Evolutionary conservation across 192 early-diverging fungal species (phyloP).

Genomic region (Dimargaris xerosporica): DNA sequence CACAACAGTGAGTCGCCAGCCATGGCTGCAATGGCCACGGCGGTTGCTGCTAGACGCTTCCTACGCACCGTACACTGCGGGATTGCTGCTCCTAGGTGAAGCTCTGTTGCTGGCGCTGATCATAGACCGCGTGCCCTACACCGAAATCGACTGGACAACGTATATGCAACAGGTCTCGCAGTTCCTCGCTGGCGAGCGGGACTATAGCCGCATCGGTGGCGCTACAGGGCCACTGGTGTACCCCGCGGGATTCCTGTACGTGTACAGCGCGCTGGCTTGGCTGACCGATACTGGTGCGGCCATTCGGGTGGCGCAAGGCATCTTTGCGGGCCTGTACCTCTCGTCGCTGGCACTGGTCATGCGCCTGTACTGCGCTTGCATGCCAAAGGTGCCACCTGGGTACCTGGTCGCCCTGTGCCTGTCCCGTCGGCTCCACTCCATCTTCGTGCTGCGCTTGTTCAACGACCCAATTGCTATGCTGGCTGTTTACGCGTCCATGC

Average conservation of each 20-base stretch:
- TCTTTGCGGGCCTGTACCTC: constrained; percentile 68
- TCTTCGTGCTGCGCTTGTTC: constrained; percentile 80
- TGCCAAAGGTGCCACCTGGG: constrained; percentile 53
- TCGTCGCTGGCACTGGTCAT: constrained; percentile 48
- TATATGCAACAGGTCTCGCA: constrained; percentile 87
- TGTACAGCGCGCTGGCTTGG: constrained; percentile 58
- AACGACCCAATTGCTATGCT: constrained; percentile 88
- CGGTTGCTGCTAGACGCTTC: too few relatives aligned
- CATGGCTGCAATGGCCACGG: too few relatives aligned
- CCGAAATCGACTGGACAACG: constrained; percentile 92
- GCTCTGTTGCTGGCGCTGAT: background rate
- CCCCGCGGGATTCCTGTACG: constrained; percentile 86
- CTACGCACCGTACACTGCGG: too few relatives aligned
- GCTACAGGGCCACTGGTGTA: constrained; percentile 93
- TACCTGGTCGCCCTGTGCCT: constrained; percentile 44
- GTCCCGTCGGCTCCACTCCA: constrained; percentile 84
- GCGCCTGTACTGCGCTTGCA: constrained; percentile 34
- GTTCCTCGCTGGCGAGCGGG: constrained; percentile 64
- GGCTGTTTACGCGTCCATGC: constrained; percentile 50
- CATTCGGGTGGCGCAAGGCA: constrained; percentile 59
- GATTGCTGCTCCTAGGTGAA: background rate
- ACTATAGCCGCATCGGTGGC: constrained; percentile 65
- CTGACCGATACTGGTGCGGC: constrained; percentile 56
- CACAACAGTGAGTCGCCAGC: too few relatives aligned
- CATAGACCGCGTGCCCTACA: constrained; percentile 24